Evolutionary conservation across 2,329 filamentous ascomycete species (phyloP), one percentile per base, ranked within the genome.

Genomic region (Colletotrichum lini): DNA sequence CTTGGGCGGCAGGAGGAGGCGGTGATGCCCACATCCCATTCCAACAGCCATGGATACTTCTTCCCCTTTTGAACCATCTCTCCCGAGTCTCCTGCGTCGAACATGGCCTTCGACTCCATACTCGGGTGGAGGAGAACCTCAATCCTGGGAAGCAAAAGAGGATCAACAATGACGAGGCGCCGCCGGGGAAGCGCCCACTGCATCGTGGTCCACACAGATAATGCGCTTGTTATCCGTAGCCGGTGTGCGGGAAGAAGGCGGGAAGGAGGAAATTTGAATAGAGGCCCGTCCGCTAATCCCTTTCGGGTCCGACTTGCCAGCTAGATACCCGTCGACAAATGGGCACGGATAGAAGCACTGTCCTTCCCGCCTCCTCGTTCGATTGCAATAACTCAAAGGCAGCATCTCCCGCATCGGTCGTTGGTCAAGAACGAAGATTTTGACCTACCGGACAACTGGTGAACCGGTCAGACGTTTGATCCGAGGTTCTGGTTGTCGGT

Each of bases 401-500:
- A 38, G 13, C 30, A 23, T 50, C 47, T 40, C 45, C 44, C 13
- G 40, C 18, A 35, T 53, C 56, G 59, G 59, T 65, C 61, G 60
- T 44, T 59, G 35, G 10, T 21, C 10, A 38, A 35, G 2, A 16
- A 18, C 5, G 16, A n/a, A 47, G 15, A 49, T 38, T 30, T 30
- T 35, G 47, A 21, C 16, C n/a, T 58, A 21, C 53, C 44, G 44
- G 44, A 57, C 65, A 62, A 71, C 63, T 70, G 52, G 45, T 13
- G 38, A 68, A 15, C 38, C 50, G n/a, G 58, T 59, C 38, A 61
- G 63, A 45, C 56, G 63, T 67, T 57, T 47, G 57, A 58, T 71
- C 68, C 68, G 68, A 71, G 45, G 65, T 30, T 71, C 65, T 71
- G 68, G 68, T 71, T 61, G n/a, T 45, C 38, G 58, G 58, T 12